Conservation (phyloP, 768 basidiomycete genomes). For the Artomyces pyxidatus region DNA sequence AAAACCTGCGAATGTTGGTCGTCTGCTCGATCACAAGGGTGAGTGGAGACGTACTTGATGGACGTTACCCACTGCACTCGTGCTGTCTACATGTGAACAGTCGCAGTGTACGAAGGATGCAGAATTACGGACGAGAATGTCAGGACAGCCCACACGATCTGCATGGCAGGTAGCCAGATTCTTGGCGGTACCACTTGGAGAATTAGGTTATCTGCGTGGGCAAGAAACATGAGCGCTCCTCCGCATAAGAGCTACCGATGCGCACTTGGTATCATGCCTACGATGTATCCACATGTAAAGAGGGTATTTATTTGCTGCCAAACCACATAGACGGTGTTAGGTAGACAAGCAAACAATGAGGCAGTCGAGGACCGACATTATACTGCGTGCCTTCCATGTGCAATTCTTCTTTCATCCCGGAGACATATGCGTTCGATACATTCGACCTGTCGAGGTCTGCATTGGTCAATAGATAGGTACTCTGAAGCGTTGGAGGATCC, state of each 20-base stretch:
- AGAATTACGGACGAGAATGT: slow-evolving; percentile 45
- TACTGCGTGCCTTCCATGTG: slow-evolving; percentile 56
- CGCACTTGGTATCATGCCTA: slow-evolving; percentile 66
- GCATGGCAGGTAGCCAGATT: slow-evolving; percentile 60
- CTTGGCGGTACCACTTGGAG: slow-evolving; percentile 55
- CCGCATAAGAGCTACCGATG: background rate
- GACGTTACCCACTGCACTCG: slow-evolving; percentile 46
- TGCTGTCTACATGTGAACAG: slow-evolving; percentile 26
- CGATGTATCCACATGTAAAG: slow-evolving; percentile 68
- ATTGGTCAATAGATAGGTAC: slow-evolving; percentile 1
- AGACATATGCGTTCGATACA: slow-evolving; percentile 69
- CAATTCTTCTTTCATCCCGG: slow-evolving; percentile 70
- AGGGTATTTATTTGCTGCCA: slow-evolving; percentile 58
- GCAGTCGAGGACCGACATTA: slow-evolving; percentile 32
- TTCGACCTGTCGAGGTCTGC: slow-evolving; percentile 63
- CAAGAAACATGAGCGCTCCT: background rate
- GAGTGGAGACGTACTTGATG: slow-evolving; percentile 35
- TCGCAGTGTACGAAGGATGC: background rate
- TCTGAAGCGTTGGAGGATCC: background rate
- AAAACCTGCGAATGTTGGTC: slow-evolving; percentile 36
- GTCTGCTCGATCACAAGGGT: background rate
- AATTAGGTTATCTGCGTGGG: slow-evolving; percentile 50
- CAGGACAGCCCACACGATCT: slow-evolving; percentile 56
- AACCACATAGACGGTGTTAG: background rate
- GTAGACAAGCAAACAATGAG: background rate